Base-by-base conservation (phyloP, 768 basidiomycete genomes). In the Phlebiopsis gigantea region DNA sequence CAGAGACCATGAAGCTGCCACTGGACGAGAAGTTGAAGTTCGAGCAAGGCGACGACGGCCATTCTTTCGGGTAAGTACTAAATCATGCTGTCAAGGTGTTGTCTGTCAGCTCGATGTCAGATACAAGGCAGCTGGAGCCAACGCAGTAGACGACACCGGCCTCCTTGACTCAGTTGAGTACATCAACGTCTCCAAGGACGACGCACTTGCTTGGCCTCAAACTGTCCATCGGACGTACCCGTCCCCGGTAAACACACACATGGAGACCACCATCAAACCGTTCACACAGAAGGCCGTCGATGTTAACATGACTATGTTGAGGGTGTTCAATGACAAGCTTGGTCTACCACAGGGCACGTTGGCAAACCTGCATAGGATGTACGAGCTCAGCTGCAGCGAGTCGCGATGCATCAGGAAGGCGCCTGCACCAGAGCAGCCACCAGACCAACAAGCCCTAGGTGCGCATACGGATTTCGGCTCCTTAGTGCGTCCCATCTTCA, bases 1-100 rank as follows among this genome's bases (percentile, higher is more conserved):
- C 72, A 14, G 68, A 67, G 57, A 74, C 74, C 0, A 72, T 80
- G 68, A 67, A 60, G 0, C 67, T 80, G 0, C 71, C 74, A 1
- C 57, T 75, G 6, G 74, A 73, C 5, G 77, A 78, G 53, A 76
- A 75, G 60, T 55, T 73, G 64, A 65, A 65, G 47, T 79, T 65
- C 44, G 78, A 79, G 58, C 76, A 77, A 56, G 77, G 76, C 1
- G 73, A 77, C 29, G 57, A 56, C 0, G 76, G 76, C 0, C 61
- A 59, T 22, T 76, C 77, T 0, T 74, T 71, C 31, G 76, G 76
- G 75, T 66, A 31, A 17, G 63, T 61, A 17, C 25, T 5, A 17
- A n/a, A 6, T 9, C 22, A 10, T 22, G 10, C 10, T 45, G 3
- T 2, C 5, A 19, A 45, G 19, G 3, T 17, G n/a, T 19, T 12